Evolutionary conservation across 1,139 yeast genomes (phyloP).

Genomic region (Debaryomyces nepalensis): DNA sequence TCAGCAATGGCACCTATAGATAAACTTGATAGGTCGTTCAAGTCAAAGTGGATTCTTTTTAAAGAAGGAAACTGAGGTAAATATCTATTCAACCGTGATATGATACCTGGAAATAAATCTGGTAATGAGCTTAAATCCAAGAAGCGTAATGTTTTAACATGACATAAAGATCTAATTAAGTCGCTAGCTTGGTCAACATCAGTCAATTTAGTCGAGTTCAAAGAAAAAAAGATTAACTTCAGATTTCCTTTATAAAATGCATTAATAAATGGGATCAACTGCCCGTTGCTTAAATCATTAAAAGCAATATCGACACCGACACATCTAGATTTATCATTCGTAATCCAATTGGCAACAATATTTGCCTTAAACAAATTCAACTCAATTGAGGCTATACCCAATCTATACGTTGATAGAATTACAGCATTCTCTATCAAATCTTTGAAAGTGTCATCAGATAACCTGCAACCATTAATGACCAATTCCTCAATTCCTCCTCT

Average conservation of each 20-base stretch:
- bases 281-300: constrained; percentile 67
- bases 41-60: constrained; percentile 77
- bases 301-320: constrained; percentile 87
- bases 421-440: constrained; percentile 59
- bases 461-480: constrained; percentile 77
- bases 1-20: constrained; percentile 71
- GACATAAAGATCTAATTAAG: constrained; percentile 54
- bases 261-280: constrained; percentile 54
- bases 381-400: constrained; percentile 79
- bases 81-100: constrained; percentile 61
- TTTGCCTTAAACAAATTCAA: constrained; percentile 60
- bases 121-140: constrained; percentile 80
- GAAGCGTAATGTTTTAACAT: constrained; percentile 63
- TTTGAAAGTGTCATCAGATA: constrained; percentile 56
- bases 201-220: constrained; percentile 68
- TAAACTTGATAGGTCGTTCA: constrained; percentile 65
- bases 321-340: constrained; percentile 55
- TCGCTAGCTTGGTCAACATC: constrained; percentile 58
- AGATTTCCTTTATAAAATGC: constrained; percentile 42
- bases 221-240: constrained; percentile 63
- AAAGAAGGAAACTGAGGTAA: constrained; percentile 69
- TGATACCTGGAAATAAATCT: constrained; percentile 69
- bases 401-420: constrained; percentile 58
- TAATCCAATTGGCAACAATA: constrained; percentile 66
- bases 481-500: constrained; percentile 84